Percentiles rank a stretch among this genome's conserved stretches.
Evolutionary conservation across 768 basidiomycete genomes (phyloP).

Genomic region (Xerocomus spinulosus): DNA sequence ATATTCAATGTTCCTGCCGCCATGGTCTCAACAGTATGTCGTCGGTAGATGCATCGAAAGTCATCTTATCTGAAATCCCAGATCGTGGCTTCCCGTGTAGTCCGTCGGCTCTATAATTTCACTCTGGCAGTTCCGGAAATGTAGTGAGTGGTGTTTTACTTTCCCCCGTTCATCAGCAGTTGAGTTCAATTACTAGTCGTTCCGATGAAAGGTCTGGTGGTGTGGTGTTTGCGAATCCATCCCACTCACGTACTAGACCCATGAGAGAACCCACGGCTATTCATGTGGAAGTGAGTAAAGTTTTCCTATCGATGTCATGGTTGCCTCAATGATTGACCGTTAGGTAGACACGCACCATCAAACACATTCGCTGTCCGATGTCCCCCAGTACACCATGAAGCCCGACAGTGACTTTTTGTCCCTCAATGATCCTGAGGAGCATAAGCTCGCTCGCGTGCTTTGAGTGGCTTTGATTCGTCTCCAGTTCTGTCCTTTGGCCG

Average conservation of each 20-base stretch:
- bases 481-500: no score
- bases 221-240: constrained; percentile 13
- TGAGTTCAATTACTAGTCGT: constrained; percentile 11
- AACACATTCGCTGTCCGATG: constrained; percentile 22
- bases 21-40: constrained; percentile 43
- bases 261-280: constrained; percentile 20
- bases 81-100: constrained; percentile 59
- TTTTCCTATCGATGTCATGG: neutral
- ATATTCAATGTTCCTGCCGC: constrained; percentile 66
- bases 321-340: neutral
- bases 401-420: constrained; percentile 21
- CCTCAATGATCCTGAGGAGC: constrained; percentile 19
- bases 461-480: constrained; percentile 1
- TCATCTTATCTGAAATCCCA: constrained; percentile 12
- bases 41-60: neutral
- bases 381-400: constrained; percentile 21
- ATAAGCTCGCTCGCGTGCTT: constrained; percentile 14
- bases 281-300: constrained; percentile 33
- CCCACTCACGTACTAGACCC: constrained; percentile 14
- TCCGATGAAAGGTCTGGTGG: constrained; percentile 20
- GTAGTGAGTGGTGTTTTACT: constrained; percentile 20
- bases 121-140: constrained; percentile 23
- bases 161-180: neutral
- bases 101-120: constrained; percentile 56
- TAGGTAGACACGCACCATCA: constrained; percentile 31